Percentiles rank a stretch among this genome's conserved stretches.
These are phyloP conservation scores for Cladosporium sp. DNA, from an alignment of 2,329 filamentous ascomycete species.

Conservation along the genomic window DNA sequence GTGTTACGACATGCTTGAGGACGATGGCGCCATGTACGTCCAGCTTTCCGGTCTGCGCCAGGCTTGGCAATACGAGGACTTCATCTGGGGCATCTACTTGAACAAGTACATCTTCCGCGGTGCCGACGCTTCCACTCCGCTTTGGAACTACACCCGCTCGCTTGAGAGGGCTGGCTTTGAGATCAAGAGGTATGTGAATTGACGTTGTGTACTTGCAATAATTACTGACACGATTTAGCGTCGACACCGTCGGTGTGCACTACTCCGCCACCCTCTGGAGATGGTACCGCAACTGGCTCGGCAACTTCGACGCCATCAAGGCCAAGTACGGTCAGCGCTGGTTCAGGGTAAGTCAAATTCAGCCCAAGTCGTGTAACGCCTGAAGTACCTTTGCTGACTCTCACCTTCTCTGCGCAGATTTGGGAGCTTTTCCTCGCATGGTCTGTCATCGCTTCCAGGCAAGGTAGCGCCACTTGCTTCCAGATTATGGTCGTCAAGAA, in stretches of 20 bases:
- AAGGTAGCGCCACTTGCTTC: conserved; percentile 80
- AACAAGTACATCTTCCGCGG: conserved; percentile 94
- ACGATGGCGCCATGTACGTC: conserved; percentile 92
- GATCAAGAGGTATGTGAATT: conserved; percentile 58
- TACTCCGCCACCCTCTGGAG: conserved; percentile 95
- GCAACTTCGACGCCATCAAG: conserved; percentile 84
- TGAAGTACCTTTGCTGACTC: neutral
- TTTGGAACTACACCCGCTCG: conserved; percentile 79
- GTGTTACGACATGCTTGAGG: conserved; percentile 91
- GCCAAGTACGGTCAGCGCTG: conserved; percentile 93
- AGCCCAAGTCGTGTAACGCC: too few relatives aligned
- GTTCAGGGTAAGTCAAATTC: conserved; percentile 57
- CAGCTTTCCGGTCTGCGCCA: conserved; percentile 93
- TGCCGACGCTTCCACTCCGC: conserved; percentile 88
- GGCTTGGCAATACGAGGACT: conserved; percentile 95
- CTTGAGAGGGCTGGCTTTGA: conserved; percentile 87
- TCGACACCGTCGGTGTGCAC: conserved; percentile 94
- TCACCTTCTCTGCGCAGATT: conserved; percentile 46
- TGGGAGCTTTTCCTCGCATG: conserved; percentile 90
- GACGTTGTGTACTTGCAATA: neutral
- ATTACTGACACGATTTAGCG: conserved; percentile 25
- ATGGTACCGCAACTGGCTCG: conserved; percentile 99
- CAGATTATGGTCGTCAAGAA: conserved; percentile 87
- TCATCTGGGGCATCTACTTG: conserved; percentile 98
- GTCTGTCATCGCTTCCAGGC: conserved; percentile 77